A percentile compares a stretch with the other conserved stretches of the same genome.
Evolutionary conservation across 2,329 filamentous ascomycete species (phyloP).

Genomic region (Fusarium oligoseptatum): DNA sequence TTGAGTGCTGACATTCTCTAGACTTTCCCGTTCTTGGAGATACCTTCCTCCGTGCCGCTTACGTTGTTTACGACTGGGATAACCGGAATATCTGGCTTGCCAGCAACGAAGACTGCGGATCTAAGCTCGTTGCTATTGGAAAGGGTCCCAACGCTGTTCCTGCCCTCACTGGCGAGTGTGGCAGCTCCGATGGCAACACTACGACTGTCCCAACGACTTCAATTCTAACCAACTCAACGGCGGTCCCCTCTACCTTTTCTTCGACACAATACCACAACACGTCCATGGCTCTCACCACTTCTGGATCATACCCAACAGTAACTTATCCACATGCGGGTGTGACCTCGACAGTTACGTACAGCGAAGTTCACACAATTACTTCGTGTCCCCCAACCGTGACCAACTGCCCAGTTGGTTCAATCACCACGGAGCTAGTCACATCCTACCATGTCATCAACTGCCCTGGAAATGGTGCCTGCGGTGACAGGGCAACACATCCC

Average conservation of each 20-base stretch:
- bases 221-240: slow-evolving; percentile 14
- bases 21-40: slow-evolving; percentile 58
- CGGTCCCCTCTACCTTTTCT: slow-evolving; percentile 20
- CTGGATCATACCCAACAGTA: background rate
- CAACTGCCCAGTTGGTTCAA: slow-evolving; percentile 45
- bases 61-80: slow-evolving; percentile 59
- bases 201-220: slow-evolving; percentile 25
- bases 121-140: slow-evolving; percentile 54
- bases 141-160: slow-evolving; percentile 56
- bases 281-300: slow-evolving; percentile 19
- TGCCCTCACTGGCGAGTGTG: slow-evolving; percentile 50
- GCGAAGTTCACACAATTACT: slow-evolving; percentile 49
- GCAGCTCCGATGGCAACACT: slow-evolving; percentile 21
- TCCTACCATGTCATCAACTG: slow-evolving; percentile 53
- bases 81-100: slow-evolving; percentile 56
- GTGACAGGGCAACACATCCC: background rate
- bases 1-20: background rate
- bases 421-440: slow-evolving; percentile 47
- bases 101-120: slow-evolving; percentile 55
- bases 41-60: slow-evolving; percentile 60
- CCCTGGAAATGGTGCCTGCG: slow-evolving; percentile 37
- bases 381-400: slow-evolving; percentile 47
- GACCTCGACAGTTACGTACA: slow-evolving; percentile 49
- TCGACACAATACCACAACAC: slow-evolving; percentile 29
- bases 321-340: background rate